A percentile compares a stretch with the other conserved stretches of the same genome.
Evolutionary conservation across 2,329 filamentous ascomycete species (phyloP).

Genomic region (Tolypocladium sp.): DNA sequence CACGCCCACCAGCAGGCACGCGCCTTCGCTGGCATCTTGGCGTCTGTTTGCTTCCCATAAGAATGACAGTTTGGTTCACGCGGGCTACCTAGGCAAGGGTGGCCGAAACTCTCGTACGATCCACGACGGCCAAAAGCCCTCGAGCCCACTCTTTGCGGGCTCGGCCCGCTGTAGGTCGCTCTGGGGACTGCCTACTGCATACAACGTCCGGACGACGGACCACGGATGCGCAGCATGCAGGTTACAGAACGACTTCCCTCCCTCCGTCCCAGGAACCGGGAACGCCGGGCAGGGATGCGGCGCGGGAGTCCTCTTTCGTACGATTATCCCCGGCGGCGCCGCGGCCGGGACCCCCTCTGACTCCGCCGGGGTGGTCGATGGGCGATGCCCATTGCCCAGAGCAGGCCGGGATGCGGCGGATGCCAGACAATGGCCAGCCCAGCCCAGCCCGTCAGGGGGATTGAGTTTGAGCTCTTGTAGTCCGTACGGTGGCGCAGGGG

Average conservation of each 20-base stretch:
- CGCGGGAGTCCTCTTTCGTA: neutral
- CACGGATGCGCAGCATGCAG: neutral
- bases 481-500: neutral
- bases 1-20: neutral
- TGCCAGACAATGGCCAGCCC: too few relatives aligned
- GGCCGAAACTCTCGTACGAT: neutral
- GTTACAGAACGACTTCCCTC: neutral
- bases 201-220: neutral
- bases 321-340: neutral
- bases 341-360: neutral
- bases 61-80: neutral
- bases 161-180: neutral
- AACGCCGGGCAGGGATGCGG: neutral
- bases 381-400: too few relatives aligned
- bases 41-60: neutral
- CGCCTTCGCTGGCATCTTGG: neutral
- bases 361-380: too few relatives aligned
- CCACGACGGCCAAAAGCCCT: neutral
- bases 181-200: neutral
- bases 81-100: neutral
- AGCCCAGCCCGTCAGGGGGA: neutral
- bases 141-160: neutral
- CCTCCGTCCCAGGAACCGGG: neutral
- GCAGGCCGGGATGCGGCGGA: neutral
- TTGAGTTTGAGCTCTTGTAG: neutral